These are phyloP conservation scores for Funneliformis geosporum DNA, from an alignment of 192 early-diverging fungal species.

Conservation along the genomic window DNA sequence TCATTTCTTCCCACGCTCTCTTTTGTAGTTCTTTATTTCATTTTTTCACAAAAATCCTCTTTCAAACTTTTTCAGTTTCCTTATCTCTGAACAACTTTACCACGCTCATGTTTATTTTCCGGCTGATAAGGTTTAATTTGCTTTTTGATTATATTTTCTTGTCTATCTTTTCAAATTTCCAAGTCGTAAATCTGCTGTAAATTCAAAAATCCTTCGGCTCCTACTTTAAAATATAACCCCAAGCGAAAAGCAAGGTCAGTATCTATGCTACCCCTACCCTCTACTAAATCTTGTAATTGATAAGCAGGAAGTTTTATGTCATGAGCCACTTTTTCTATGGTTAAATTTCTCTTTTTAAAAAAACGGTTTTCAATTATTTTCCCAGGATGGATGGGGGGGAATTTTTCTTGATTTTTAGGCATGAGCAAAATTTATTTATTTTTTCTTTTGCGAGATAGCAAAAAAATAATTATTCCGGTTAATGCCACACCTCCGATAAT, in stretches of 20 bases:
- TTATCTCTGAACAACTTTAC: slow-evolving; percentile 13
- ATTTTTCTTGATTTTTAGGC: neutral
- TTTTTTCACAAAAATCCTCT: slow-evolving; percentile 10
- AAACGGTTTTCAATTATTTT: slow-evolving; percentile 15
- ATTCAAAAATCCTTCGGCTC: slow-evolving; percentile 27
- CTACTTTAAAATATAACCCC: slow-evolving; percentile 8
- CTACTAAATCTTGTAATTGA: slow-evolving; percentile 24
- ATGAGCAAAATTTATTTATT: no score
- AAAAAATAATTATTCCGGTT: no score
- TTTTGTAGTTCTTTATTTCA: slow-evolving; percentile 10
- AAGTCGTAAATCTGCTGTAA: slow-evolving; percentile 27
- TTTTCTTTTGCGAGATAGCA: no score
- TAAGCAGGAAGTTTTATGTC: neutral
- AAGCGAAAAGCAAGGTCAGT: slow-evolving; percentile 9
- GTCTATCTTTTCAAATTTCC: slow-evolving; percentile 19
- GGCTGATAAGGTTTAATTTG: slow-evolving; percentile 7
- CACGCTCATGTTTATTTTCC: neutral
- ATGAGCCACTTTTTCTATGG: neutral
- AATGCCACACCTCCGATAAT: no score
- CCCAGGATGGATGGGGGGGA: slow-evolving; percentile 4
- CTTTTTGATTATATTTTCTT: slow-evolving; percentile 13
- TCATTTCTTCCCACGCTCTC: neutral
- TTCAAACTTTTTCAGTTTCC: slow-evolving; percentile 17
- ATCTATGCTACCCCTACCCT: slow-evolving; percentile 1
- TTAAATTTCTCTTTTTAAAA: slow-evolving; percentile 18